Evolutionary conservation across 306 rosid genomes (phyloP).

Genomic region (Erythrophleum fordii): DNA sequence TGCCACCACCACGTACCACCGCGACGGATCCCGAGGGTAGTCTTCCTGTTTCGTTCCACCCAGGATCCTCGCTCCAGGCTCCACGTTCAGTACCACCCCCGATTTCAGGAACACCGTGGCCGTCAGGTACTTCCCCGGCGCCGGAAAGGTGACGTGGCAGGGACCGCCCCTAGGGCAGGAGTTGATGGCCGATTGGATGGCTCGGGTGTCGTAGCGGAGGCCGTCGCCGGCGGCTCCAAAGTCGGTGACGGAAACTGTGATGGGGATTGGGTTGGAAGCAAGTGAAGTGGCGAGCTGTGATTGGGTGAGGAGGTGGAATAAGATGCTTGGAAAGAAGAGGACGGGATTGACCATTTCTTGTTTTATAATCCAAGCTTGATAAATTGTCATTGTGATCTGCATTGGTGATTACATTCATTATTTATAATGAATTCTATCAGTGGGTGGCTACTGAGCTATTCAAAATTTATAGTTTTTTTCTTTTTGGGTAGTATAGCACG

Average conservation of each 20-base stretch:
- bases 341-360: constrained; percentile 38
- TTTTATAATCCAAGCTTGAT: not conserved
- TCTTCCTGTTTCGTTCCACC: constrained; percentile 69
- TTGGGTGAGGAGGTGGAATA: constrained; percentile 41
- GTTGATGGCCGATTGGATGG: constrained; percentile 88
- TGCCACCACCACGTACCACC: constrained; percentile 89
- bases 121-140: constrained; percentile 76
- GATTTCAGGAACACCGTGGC: constrained; percentile 75
- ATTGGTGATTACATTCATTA: too few relatives aligned
- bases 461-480: too few relatives aligned
- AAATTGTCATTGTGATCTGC: not conserved
- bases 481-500: too few relatives aligned
- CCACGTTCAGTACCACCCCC: constrained; percentile 69
- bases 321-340: constrained; percentile 16
- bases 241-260: constrained; percentile 60
- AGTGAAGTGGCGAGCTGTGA: constrained; percentile 48
- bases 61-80: constrained; percentile 62
- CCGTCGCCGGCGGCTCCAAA: constrained; percentile 88
- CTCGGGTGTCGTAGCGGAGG: constrained; percentile 66
- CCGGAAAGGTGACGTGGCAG: constrained; percentile 72
- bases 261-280: constrained; percentile 18
- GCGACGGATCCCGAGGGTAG: constrained; percentile 61
- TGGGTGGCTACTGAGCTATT: too few relatives aligned
- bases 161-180: constrained; percentile 47
- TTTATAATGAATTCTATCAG: too few relatives aligned